Evolutionary conservation across 176 grass and related monocot genomes (phyloP), one percentile per base, ranked within the genome.

Genomic region (Triticum timopheevii): DNA sequence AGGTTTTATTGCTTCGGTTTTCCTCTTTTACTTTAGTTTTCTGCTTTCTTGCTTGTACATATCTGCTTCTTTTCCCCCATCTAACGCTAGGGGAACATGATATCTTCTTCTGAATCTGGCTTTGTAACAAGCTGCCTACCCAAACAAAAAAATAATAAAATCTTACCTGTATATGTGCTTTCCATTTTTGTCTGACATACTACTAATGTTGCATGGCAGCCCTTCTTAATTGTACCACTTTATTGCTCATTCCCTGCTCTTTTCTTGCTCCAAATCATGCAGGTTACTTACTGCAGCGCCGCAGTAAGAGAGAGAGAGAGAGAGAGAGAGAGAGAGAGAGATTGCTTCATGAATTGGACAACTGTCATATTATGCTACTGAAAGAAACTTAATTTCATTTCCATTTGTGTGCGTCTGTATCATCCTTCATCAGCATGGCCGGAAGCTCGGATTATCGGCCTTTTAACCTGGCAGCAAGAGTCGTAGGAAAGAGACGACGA

Each of bases 391-490:
- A 19, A 54, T 7, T 54, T 2, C 50, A 7, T 65, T 65, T 65
- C 17, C 64, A 7, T 61, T 8, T 79, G n/a, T 80, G 10, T 2
- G 17, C 0, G 19, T 19, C 50, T 22, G 8, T 11, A 22, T 69
- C 49, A 3, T 69, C 28, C 28, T 30, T 30, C 67, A 22, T 67
- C 39, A 36, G 66, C 42, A 89, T 89, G 84, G 80, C 80, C 66
- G 77, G 82, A 82, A 80, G 67, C 34, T 64, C 35, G n/a, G 56
- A 77, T 16, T 11, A 65, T 10, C 70, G 31, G 1, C 36, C 47
- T 16, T 59, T 22, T 4, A 59, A 59, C 19, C 7, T 59, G 54
- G 47, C 24, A 67, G 42, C 77, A 15, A 87, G 80, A 73, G 49
- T 52, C 49, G 6, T 22, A 59, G 19, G 73, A 38, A 94, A 87